These are phyloP conservation scores for Annulohypoxylon stygium DNA, from an alignment of 495 filamentous ascomycete species.

Conservation along the genomic window DNA sequence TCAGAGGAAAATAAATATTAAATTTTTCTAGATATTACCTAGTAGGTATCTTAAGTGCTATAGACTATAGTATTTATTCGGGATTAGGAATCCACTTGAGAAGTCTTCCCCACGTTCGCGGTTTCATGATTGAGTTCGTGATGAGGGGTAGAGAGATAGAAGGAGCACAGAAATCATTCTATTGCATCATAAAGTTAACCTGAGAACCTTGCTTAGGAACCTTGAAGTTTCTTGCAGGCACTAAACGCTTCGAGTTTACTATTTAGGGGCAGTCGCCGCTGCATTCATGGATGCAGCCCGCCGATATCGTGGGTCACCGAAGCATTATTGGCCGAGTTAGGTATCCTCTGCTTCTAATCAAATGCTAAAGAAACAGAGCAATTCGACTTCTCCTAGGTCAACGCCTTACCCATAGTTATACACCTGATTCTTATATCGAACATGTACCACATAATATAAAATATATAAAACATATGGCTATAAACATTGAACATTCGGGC, in stretches of 20 bases:
- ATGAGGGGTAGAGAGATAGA: conserved; percentile 32
- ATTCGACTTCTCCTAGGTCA: no score
- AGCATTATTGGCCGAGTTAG: background rate
- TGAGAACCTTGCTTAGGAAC: no score
- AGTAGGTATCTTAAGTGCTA: no score
- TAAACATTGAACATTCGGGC: no score
- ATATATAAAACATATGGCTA: no score
- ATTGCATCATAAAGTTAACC: conserved; percentile 40
- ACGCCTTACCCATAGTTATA: no score
- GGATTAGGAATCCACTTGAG: conserved; percentile 7
- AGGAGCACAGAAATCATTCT: conserved; percentile 2
- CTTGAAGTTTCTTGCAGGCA: background rate
- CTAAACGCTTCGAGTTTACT: conserved; percentile 35
- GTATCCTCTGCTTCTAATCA: no score
- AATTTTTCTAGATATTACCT: background rate
- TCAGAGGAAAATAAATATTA: background rate
- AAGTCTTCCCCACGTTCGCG: background rate
- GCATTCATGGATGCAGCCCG: background rate
- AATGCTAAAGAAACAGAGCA: no score
- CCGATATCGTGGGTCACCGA: conserved; percentile 1
- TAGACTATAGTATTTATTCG: conserved; percentile 5
- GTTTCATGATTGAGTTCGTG: conserved; percentile 20
- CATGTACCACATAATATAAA: no score
- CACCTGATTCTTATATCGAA: no score
- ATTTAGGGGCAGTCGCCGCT: conserved; percentile 30